phyloP scores from a whole-genome alignment of 768 basidiomycete genomes.

The Exidia glandulosa region DNA sequence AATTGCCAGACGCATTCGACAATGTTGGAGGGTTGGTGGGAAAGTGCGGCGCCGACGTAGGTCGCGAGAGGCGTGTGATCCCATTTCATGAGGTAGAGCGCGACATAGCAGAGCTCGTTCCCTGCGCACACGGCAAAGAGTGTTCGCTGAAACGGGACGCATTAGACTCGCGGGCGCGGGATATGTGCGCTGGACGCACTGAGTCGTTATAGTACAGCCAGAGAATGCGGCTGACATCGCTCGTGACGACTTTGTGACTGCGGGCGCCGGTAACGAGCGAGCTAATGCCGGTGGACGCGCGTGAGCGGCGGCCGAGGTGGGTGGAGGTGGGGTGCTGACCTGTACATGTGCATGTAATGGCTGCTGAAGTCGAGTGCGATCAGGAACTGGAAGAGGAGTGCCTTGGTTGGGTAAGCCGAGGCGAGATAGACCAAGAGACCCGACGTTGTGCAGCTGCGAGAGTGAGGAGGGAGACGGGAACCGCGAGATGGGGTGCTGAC shows the following conservation, averaged over 20 bases:
- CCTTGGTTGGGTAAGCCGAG: conserved; percentile 76
- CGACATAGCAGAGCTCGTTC: conserved; percentile 93
- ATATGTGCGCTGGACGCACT: conserved; percentile 34
- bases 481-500: conserved; percentile 30
- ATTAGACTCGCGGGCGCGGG: not conserved
- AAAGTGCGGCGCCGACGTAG: conserved; percentile 14
- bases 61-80: conserved; percentile 57
- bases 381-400: conserved; percentile 84
- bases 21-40: conserved; percentile 7
- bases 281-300: conserved; percentile 29
- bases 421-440: conserved; percentile 91
- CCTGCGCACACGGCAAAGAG: conserved; percentile 89
- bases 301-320: not conserved
- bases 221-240: conserved; percentile 85
- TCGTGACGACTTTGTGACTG: conserved; percentile 87
- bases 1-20: conserved; percentile 5
- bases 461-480: not conserved
- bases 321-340: conserved; percentile 38
- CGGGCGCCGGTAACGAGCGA: conserved; percentile 89
- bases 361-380: conserved; percentile 96
- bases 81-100: conserved; percentile 89
- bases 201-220: conserved; percentile 91
- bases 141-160: conserved; percentile 47
- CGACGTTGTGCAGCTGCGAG: conserved; percentile 84
- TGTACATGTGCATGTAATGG: conserved; percentile 99